Conservation (phyloP, 176 grass and related monocot species). For the Secale cereale region DNA sequence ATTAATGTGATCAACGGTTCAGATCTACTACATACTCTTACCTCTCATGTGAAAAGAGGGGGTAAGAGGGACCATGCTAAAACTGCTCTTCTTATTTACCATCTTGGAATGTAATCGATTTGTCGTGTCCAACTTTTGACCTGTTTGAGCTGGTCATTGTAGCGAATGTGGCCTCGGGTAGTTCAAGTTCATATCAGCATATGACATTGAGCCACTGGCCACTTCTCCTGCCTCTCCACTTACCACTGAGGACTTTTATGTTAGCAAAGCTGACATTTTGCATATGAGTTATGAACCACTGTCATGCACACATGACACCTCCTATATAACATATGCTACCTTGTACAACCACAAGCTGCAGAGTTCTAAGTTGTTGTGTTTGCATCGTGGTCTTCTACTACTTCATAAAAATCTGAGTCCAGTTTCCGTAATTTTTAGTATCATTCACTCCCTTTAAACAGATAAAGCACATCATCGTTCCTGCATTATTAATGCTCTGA, state of each 20-base stretch:
- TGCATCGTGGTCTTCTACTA: neutral
- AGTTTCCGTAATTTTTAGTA: neutral
- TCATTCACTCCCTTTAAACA: neutral
- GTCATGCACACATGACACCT: neutral
- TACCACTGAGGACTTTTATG: neutral
- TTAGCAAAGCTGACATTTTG: neutral
- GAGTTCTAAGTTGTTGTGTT: neutral
- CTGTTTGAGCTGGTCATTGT: neutral
- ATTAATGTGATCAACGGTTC: no score
- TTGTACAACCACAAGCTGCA: neutral
- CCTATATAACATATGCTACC: neutral
- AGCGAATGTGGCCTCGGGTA: neutral
- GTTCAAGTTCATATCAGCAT: neutral
- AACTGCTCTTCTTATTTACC: no score
- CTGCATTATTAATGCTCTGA: neutral
- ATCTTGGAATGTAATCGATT: neutral
- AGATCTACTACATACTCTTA: no score
- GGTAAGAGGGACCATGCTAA: no score
- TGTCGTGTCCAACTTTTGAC: neutral
- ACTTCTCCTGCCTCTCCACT: neutral
- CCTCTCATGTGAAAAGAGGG: no score
- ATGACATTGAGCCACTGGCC: neutral
- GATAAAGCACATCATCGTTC: neutral
- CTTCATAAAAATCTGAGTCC: neutral
- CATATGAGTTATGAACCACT: neutral